Percentiles rank a stretch among this genome's conserved stretches.
Evolutionary conservation across 192 early-diverging fungal genomes (phyloP).

Genomic region (Chytriomyces hyalinus): DNA sequence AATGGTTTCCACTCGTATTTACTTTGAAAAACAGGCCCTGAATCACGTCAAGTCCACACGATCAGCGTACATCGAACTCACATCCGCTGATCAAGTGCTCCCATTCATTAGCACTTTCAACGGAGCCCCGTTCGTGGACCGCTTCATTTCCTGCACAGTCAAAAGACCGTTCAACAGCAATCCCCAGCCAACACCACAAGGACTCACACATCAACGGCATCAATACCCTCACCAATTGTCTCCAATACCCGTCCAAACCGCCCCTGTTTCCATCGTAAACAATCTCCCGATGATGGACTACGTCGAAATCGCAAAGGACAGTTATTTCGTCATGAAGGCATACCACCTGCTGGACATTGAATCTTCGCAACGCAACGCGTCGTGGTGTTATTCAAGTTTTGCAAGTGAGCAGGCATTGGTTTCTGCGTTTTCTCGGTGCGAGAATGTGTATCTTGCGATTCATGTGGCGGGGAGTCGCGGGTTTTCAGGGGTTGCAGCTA

Average conservation of each 20-base stretch:
- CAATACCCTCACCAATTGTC: background rate
- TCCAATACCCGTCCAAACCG: background rate
- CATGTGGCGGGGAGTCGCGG: constrained; percentile 11
- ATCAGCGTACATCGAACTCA: constrained; percentile 7
- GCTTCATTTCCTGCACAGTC: background rate
- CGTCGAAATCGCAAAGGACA: background rate
- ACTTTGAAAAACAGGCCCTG: constrained; percentile 4
- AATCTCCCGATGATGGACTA: background rate
- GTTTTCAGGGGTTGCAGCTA: constrained; percentile 11
- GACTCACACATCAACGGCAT: background rate
- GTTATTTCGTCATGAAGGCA: constrained; percentile 22
- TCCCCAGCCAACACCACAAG: background rate
- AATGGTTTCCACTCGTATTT: background rate
- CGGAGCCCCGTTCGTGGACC: constrained; percentile 11
- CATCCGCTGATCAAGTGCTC: background rate
- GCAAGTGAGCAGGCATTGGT: background rate
- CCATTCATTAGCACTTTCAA: constrained; percentile 16
- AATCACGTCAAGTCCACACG: constrained; percentile 17
- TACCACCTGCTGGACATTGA: background rate
- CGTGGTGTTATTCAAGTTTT: background rate
- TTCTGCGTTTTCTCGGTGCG: background rate
- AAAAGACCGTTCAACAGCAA: background rate
- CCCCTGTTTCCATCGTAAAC: background rate
- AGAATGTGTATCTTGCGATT: constrained; percentile 24
- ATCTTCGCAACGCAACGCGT: background rate